Conservation (phyloP, 768 basidiomycete species). For the Saitozyma sp. region DNA sequence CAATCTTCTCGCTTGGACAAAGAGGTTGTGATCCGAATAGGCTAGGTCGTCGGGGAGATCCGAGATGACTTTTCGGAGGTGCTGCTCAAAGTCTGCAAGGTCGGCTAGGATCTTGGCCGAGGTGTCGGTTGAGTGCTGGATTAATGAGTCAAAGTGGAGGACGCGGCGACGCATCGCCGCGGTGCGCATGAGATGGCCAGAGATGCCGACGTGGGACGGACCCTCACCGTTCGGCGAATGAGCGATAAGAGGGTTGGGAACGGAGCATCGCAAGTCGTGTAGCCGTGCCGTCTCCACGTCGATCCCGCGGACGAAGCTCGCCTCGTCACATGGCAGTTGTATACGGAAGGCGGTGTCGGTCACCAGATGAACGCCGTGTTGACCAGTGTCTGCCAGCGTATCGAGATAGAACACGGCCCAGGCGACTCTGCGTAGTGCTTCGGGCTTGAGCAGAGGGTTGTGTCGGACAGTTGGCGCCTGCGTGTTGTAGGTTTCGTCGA, state of each 20-base stretch:
- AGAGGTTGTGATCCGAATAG: constrained; percentile 12
- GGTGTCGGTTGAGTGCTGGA: constrained; percentile 1
- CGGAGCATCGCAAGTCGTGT: not conserved
- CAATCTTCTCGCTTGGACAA: constrained; percentile 3
- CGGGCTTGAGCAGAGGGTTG: constrained; percentile 19
- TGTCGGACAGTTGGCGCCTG: not conserved
- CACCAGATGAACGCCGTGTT: constrained; percentile 15
- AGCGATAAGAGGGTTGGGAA: not conserved
- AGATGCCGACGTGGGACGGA: constrained; percentile 3
- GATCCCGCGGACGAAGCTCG: constrained; percentile 7
- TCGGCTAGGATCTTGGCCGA: not conserved
- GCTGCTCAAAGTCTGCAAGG: constrained; percentile 2
- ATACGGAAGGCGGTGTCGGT: constrained; percentile 18
- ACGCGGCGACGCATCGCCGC: constrained; percentile 8
- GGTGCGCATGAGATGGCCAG: constrained; percentile 3
- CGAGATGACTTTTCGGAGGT: constrained; percentile 5
- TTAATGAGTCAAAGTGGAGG: constrained; percentile 5
- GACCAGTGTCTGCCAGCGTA: constrained; percentile 14
- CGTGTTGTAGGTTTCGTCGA: constrained; percentile 18
- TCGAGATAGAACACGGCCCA: constrained; percentile 25
- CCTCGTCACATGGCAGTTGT: constrained; percentile 24
- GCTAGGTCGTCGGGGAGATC: constrained; percentile 11
- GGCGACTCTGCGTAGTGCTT: constrained; percentile 16
- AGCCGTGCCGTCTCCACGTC: constrained; percentile 4
- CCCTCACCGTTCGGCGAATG: not conserved